Base-by-base conservation (phyloP, 2,329 filamentous ascomycete genomes). In the Pseudocercospora musae region DNA sequence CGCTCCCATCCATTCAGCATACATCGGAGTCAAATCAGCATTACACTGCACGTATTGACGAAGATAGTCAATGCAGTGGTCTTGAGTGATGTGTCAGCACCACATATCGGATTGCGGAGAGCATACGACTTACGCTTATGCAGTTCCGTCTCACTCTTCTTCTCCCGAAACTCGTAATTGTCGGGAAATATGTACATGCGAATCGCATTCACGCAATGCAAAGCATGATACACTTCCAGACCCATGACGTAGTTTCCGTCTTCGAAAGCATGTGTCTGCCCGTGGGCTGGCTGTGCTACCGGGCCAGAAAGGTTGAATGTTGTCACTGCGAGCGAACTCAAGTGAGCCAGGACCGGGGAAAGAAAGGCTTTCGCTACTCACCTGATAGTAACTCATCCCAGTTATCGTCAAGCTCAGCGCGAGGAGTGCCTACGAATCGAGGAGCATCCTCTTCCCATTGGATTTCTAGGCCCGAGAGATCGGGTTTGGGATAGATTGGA, bases 21-120 rank as follows among this genome's bases (percentile, higher is more conserved):
- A 61, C 29, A 61, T 50, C 15, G 59, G 59, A 9, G 59, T 52
- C 53, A 61, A n/a, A 27, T 61, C 59, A 2, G 59, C 59, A 18
- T 61, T 61, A 21, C 59, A 61, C 40, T 61, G 59, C 2, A 61
- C 54, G 21, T 61, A 61, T 50, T 61, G 59, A 5, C 53, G 53
- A 20, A 61, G 27, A 25, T 57, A 61, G 27, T 61, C 59, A 3
- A 61, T 29, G n/a, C 59, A 61, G 20, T 61, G 59, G 6, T 31
- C 59, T 61, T 2, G 6, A 21, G 3, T 2, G 15, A n/a, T 18
- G 15, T 3, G 13, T 40, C 15, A 40, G 37, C 31, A 33, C 10
- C 3, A n/a, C 4, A n/a, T n/a, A 9, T n/a, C 1, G 5, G 4
- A 18, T 15, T 13, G 2, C 13, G 33, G 13, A 37, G 6, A 6